Percentiles rank a stretch among this genome's conserved stretches.
These are phyloP conservation scores for Nematodospora anomalae DNA, from an alignment of 1,139 yeast genomes.

Conservation along the genomic window DNA sequence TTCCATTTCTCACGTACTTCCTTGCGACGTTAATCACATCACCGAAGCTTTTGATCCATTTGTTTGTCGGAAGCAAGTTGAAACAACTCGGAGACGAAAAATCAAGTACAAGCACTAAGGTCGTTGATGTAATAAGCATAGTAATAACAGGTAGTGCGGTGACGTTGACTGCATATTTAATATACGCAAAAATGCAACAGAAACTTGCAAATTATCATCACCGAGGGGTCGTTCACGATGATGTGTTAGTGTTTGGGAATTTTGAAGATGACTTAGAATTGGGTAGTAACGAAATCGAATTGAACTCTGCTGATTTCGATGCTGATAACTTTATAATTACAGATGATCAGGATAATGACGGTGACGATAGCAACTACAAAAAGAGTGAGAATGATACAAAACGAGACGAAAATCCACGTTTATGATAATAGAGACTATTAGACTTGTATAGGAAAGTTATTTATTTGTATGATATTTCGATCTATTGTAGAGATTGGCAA, in stretches of 20 bases:
- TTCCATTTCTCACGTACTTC: constrained; percentile 59
- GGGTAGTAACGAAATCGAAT: constrained; percentile 30
- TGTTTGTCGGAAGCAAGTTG: constrained; percentile 78
- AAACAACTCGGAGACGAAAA: constrained; percentile 65
- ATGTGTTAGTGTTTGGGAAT: constrained; percentile 41
- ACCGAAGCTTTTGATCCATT: constrained; percentile 76
- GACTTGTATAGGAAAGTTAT: too few relatives aligned
- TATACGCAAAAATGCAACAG: constrained; percentile 61
- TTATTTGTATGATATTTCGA: too few relatives aligned
- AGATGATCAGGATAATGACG: constrained; percentile 23
- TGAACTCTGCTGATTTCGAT: constrained; percentile 35
- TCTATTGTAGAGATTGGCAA: too few relatives aligned
- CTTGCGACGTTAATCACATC: constrained; percentile 74
- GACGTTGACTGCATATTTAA: constrained; percentile 62
- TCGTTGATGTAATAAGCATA: constrained; percentile 66
- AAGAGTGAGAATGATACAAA: not conserved
- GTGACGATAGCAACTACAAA: not conserved
- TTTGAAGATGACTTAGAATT: constrained; percentile 37
- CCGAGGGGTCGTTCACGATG: constrained; percentile 22
- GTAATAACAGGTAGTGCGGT: constrained; percentile 58
- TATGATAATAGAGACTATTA: not conserved
- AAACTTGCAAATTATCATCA: constrained; percentile 36
- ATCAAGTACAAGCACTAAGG: constrained; percentile 49
- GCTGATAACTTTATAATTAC: constrained; percentile 40
- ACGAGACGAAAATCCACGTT: not conserved